Percentiles rank a stretch among this genome's conserved stretches.
phyloP scores from a whole-genome alignment of 176 grass and related monocot genomes.

The Ensete glaucum region DNA sequence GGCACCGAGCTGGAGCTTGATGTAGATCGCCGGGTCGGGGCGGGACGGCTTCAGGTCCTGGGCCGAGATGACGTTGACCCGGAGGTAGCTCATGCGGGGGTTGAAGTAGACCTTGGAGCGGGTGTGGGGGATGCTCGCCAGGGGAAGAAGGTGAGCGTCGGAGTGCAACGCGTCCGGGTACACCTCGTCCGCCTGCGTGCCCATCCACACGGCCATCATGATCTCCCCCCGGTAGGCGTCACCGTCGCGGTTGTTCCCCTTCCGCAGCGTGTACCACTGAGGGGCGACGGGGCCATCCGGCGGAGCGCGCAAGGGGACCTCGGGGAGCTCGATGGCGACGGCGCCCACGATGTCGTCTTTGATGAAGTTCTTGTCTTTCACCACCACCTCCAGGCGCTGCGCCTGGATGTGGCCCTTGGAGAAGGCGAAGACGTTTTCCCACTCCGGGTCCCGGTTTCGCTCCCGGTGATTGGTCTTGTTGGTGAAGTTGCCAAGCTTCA shows the following conservation, averaged over 20 bases:
- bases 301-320: conserved; percentile 5
- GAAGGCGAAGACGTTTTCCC: conserved; percentile 16
- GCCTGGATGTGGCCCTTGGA: background rate
- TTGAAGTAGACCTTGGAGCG: conserved; percentile 21
- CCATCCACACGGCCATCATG: conserved; percentile 20
- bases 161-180: conserved; percentile 12
- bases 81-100: conserved; percentile 38
- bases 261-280: conserved; percentile 14
- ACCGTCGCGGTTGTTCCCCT: background rate
- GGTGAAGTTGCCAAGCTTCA: conserved; percentile 10
- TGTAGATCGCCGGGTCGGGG: background rate
- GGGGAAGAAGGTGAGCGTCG: background rate
- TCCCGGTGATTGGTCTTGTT: background rate
- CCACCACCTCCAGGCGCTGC: background rate
- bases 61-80: conserved; percentile 26
- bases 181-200: conserved; percentile 22
- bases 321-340: background rate
- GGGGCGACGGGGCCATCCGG: conserved; percentile 17
- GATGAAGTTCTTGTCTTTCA: conserved; percentile 6
- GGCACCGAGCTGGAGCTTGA: conserved; percentile 10
- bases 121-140: background rate
- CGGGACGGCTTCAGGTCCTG: conserved; percentile 18
- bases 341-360: conserved; percentile 8
- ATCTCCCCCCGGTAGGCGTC: background rate
- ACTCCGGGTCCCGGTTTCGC: conserved; percentile 18